Evolutionary conservation across 441 rosid species (phyloP).

Genomic region (Gossypium gossypioides): DNA sequence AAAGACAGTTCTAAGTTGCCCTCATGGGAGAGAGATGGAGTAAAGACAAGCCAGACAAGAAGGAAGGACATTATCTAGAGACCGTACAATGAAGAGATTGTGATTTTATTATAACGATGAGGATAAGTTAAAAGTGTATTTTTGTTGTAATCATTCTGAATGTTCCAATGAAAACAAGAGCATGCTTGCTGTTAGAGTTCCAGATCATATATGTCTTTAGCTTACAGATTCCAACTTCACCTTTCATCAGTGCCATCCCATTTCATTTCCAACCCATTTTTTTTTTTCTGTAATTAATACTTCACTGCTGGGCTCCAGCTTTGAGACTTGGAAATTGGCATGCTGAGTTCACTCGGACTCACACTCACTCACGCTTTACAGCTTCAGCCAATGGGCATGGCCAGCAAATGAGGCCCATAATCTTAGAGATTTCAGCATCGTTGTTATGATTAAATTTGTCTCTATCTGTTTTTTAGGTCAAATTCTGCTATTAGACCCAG

Average conservation of each 20-base stretch:
- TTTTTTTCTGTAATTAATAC: too few relatives aligned
- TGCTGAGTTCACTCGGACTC: not conserved
- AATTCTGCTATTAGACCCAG: too few relatives aligned
- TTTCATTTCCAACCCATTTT: too few relatives aligned
- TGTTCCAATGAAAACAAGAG: not conserved
- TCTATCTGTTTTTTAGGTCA: too few relatives aligned
- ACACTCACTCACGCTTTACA: not conserved
- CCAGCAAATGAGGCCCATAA: not conserved
- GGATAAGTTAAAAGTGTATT: not conserved
- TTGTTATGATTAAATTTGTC: not conserved
- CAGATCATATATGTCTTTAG: not conserved
- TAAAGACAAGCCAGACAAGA: not conserved
- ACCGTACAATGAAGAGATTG: not conserved
- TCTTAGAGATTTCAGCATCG: not conserved
- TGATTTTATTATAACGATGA: not conserved
- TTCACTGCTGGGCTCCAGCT: not conserved
- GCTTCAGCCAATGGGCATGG: not conserved
- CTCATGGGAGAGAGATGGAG: slow-evolving; percentile 4
- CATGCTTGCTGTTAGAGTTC: not conserved
- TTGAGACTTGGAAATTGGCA: not conserved
- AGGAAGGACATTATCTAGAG: not conserved
- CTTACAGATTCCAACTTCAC: not conserved
- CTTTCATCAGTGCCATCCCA: too few relatives aligned
- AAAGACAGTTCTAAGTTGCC: slow-evolving; percentile 2
- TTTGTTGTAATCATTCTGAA: not conserved